These are phyloP conservation scores for Cucumis melo DNA, from an alignment of 306 rosid species.

Conservation along the genomic window DNA sequence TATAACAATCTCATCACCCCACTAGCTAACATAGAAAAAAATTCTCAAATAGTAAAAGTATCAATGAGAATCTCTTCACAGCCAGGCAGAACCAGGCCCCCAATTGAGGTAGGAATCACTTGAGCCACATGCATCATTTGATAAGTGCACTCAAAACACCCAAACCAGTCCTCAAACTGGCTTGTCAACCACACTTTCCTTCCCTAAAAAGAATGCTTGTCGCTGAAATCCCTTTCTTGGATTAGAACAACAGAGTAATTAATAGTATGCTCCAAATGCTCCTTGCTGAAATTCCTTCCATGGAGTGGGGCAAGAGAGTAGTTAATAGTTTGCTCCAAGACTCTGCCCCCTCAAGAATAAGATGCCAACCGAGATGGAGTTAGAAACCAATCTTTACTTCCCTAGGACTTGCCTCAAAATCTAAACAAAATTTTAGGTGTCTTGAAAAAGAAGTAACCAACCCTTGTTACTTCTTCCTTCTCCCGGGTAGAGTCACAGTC, in stretches of 20 bases:
- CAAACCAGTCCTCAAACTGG: not conserved
- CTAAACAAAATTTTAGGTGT: not conserved
- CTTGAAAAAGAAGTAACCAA: not conserved
- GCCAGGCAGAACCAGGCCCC: not conserved
- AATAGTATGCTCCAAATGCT: too few relatives aligned
- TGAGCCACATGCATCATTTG: not conserved
- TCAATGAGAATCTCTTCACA: not conserved
- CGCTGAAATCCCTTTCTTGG: not conserved
- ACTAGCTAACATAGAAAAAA: not conserved
- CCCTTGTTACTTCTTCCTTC: not conserved
- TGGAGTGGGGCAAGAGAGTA: too few relatives aligned
- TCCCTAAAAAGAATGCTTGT: not conserved
- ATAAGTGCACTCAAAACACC: not conserved
- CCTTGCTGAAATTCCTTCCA: too few relatives aligned
- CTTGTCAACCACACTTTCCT: not conserved
- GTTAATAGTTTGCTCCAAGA: not conserved
- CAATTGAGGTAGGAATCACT: not conserved
- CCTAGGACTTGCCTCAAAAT: not conserved
- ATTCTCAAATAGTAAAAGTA: not conserved
- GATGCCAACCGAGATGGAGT: not conserved
- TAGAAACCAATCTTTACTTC: not conserved
- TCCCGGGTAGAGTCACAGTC: not conserved
- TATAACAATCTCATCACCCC: not conserved
- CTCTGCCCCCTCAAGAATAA: not conserved
- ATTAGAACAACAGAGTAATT: too few relatives aligned